Percentiles rank a stretch among this genome's conserved stretches.
Conservation (phyloP, 495 filamentous ascomycete genomes). For the Podospora fimiseda region DNA sequence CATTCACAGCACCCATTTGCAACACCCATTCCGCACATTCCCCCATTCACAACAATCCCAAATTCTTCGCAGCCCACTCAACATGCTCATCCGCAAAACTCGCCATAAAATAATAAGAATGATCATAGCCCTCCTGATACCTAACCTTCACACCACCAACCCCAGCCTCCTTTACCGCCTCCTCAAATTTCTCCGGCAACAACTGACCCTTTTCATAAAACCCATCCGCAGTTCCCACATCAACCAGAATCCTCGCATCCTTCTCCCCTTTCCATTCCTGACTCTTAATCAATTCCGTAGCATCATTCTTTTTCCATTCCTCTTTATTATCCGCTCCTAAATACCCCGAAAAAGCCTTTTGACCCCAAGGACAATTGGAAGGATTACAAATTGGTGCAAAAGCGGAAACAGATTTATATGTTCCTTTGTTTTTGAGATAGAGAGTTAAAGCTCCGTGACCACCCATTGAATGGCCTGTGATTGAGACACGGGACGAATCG, state of each 20-base stretch:
- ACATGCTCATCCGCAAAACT: slow-evolving; percentile 86
- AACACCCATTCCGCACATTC: no score
- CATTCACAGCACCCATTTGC: no score
- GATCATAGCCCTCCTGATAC: slow-evolving; percentile 90
- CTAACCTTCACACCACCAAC: slow-evolving; percentile 61
- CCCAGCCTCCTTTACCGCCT: slow-evolving; percentile 67
- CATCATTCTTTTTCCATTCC: slow-evolving; percentile 83
- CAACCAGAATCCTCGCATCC: slow-evolving; percentile 68
- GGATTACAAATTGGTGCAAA: slow-evolving; percentile 94
- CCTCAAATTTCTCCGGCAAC: slow-evolving; percentile 85
- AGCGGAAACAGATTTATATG: slow-evolving; percentile 79
- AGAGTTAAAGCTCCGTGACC: slow-evolving; percentile 91
- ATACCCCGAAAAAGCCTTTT: slow-evolving; percentile 92
- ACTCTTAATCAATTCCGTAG: slow-evolving; percentile 68
- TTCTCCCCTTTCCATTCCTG: slow-evolving; percentile 50
- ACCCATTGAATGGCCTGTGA: slow-evolving; percentile 94
- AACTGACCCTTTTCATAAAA: slow-evolving; percentile 93
- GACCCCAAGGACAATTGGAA: slow-evolving; percentile 77
- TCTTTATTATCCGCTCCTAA: slow-evolving; percentile 60
- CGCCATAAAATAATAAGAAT: slow-evolving; percentile 93
- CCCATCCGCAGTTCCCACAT: slow-evolving; percentile 88
- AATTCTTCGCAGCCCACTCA: slow-evolving; percentile 79
- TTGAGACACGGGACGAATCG: slow-evolving; percentile 61
- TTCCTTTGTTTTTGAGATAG: slow-evolving; percentile 82
- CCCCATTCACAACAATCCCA: slow-evolving; percentile 36